Evolutionary conservation across 2,329 filamentous ascomycete species (phyloP).

Genomic region (Knufia fluminis): DNA sequence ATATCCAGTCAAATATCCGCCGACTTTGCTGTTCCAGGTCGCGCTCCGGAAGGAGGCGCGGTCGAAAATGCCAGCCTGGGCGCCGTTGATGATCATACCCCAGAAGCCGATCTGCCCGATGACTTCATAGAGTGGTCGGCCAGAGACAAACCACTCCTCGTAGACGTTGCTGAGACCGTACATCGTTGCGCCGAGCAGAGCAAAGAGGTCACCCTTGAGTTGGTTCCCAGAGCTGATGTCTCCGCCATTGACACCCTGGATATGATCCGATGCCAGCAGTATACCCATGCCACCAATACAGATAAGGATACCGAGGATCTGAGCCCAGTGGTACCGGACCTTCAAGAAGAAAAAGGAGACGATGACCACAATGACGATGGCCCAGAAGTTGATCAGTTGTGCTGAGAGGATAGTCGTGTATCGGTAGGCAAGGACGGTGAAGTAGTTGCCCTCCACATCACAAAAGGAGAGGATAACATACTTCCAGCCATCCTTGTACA

Average conservation of each 20-base stretch:
- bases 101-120: conserved; percentile 83
- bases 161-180: conserved; percentile 88
- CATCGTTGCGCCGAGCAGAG: conserved; percentile 74
- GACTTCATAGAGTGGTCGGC: conserved; percentile 82
- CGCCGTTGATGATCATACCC: conserved; percentile 82
- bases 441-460: conserved; percentile 96
- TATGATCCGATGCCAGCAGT: conserved; percentile 76
- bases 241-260: conserved; percentile 61
- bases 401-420: conserved; percentile 87
- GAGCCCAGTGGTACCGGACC: conserved; percentile 81
- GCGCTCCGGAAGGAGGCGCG: conserved; percentile 58
- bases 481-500: conserved; percentile 73
- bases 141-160: conserved; percentile 88
- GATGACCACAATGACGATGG: conserved; percentile 82
- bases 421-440: conserved; percentile 86
- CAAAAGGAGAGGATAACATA: conserved; percentile 88
- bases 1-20: conserved; percentile 80
- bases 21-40: conserved; percentile 58
- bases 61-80: conserved; percentile 87
- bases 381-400: conserved; percentile 97
- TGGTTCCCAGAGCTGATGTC: conserved; percentile 48
- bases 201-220: conserved; percentile 88
- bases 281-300: conserved; percentile 87
- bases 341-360: conserved; percentile 73
- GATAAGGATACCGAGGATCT: conserved; percentile 77